Conservation (phyloP, 257 asterid genomes). For the Penstemon eatonii region DNA sequence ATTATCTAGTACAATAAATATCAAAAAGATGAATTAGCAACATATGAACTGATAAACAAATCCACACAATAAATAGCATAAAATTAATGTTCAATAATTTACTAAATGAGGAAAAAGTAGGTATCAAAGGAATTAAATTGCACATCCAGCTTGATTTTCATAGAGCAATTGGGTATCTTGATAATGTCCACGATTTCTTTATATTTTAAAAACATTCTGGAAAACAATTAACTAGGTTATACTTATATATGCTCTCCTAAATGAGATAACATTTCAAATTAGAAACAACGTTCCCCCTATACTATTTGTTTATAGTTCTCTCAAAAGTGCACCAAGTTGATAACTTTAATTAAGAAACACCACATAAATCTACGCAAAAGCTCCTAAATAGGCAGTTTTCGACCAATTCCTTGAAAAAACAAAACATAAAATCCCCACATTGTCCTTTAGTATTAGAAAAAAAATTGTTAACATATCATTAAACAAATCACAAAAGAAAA, state of each 20-base stretch:
- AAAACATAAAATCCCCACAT: neutral
- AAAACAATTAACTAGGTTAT: neutral
- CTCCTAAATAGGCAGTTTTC: neutral
- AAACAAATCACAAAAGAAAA: neutral
- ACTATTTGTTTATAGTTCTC: neutral
- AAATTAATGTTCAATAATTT: neutral
- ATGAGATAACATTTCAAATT: neutral
- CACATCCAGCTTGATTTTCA: constrained; percentile 2
- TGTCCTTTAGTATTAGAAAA: neutral
- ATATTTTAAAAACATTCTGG: neutral
- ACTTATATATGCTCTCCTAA: neutral
- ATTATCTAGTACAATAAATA: constrained; percentile 53
- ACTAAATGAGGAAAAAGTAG: neutral
- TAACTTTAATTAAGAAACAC: neutral
- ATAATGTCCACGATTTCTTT: neutral
- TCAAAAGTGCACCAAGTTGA: constrained; percentile 2
- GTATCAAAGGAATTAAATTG: neutral
- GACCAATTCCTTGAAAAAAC: neutral
- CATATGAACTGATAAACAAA: neutral
- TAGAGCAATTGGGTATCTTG: neutral
- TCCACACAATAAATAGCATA: too few species aligned
- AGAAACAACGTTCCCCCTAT: neutral
- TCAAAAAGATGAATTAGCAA: neutral
- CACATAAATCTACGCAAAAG: neutral
- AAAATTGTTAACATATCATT: neutral